A percentile compares a stretch with the other conserved stretches of the same genome.
Evolutionary conservation across 2,329 filamentous ascomycete species (phyloP).

Genomic region (Penicillium sp.): DNA sequence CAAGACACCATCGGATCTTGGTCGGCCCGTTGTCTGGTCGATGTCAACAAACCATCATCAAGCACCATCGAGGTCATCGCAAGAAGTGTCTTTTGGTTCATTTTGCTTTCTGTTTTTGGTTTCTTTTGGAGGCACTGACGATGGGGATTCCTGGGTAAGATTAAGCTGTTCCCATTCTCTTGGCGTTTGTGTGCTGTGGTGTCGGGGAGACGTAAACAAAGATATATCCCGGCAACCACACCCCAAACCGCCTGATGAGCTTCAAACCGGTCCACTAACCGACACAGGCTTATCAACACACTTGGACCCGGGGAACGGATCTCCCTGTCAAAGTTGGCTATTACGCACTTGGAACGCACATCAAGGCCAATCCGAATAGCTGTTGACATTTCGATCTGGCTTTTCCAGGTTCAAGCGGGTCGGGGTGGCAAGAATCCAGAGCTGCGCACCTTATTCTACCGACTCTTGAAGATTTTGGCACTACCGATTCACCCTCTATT

Average conservation of each 20-base stretch:
- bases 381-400: constrained; percentile 96
- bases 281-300: constrained; percentile 80
- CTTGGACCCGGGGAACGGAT: constrained; percentile 81
- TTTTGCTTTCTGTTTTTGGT: constrained; percentile 14
- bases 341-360: constrained; percentile 73
- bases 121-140: constrained; percentile 11
- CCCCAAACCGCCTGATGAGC: neutral
- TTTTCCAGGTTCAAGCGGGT: constrained; percentile 88
- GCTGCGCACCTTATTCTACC: constrained; percentile 89
- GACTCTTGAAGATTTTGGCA: constrained; percentile 75
- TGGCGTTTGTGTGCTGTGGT: neutral
- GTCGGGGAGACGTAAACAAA: constrained; percentile 6
- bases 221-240: constrained; percentile 11
- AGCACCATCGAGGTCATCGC: neutral
- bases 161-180: neutral
- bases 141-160: constrained; percentile 54
- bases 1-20: constrained; percentile 36
- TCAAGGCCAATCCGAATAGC: constrained; percentile 80
- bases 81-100: neutral
- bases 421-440: constrained; percentile 88
- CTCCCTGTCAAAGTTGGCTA: constrained; percentile 80
- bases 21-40: constrained; percentile 39
- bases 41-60: constrained; percentile 31
- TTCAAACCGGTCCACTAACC: neutral
- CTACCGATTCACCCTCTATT: constrained; percentile 86